These are phyloP conservation scores for Podospora pseudopauciseta DNA, from an alignment of 495 filamentous ascomycete species.

Conservation along the genomic window DNA sequence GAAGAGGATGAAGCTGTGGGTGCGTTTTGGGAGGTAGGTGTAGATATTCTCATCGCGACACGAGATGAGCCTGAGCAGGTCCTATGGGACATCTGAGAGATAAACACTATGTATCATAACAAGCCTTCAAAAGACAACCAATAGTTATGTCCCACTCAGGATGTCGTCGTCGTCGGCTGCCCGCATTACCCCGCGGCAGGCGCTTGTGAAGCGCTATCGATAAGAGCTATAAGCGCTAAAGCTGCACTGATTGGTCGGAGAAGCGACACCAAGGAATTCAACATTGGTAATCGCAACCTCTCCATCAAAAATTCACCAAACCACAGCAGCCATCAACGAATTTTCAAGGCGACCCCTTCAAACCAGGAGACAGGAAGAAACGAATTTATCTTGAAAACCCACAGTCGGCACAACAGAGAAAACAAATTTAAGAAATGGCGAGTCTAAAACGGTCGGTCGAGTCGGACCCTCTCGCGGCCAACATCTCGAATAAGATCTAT, in stretches of 20 bases:
- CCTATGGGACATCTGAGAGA: too few species aligned
- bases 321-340: background rate
- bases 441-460: conserved; percentile 76
- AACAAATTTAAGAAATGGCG: conserved; percentile 55
- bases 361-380: background rate
- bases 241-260: conserved; percentile 23
- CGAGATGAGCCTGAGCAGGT: too few species aligned
- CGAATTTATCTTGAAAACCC: background rate
- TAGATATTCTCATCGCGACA: background rate
- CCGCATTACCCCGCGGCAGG: background rate
- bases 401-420: background rate
- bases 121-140: background rate
- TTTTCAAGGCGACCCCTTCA: background rate
- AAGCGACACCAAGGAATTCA: conserved; percentile 10
- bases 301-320: conserved; percentile 15
- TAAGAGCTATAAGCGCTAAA: conserved; percentile 19
- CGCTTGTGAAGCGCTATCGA: conserved; percentile 13
- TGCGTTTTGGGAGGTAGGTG: background rate
- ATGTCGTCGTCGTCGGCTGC: background rate
- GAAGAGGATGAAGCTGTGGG: background rate
- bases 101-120: background rate
- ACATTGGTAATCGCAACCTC: conserved; percentile 10
- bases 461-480: conserved; percentile 64
- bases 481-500: conserved; percentile 88
- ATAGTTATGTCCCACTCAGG: background rate